A percentile compares a stretch with the other conserved stretches of the same genome.
These are phyloP conservation scores for Fusarium kyushuense DNA, from an alignment of 2,329 filamentous ascomycete genomes.

Conservation along the genomic window DNA sequence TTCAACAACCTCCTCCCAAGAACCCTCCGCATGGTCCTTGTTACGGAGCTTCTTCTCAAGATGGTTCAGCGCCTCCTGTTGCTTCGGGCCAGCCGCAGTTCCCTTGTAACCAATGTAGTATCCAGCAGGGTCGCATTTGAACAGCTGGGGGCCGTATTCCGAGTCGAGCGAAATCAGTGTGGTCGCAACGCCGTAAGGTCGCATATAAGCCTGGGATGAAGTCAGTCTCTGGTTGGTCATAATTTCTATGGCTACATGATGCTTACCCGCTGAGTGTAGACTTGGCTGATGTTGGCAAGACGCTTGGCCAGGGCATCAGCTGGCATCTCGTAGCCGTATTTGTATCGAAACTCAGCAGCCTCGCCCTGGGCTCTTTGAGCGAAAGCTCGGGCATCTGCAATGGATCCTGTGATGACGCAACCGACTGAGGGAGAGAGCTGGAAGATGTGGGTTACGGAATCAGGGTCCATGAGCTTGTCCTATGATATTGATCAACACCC, in stretches of 20 bases:
- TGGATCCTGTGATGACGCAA: slow-evolving; percentile 98
- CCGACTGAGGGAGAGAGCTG: slow-evolving; percentile 95
- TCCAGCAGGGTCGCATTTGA: slow-evolving; percentile 97
- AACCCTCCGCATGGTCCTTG: slow-evolving; percentile 92
- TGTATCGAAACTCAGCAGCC: slow-evolving; percentile 98
- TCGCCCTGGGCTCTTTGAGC: slow-evolving; percentile 94
- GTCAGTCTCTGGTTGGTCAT: slow-evolving; percentile 43
- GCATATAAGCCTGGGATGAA: slow-evolving; percentile 83
- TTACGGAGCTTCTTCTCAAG: slow-evolving; percentile 99
- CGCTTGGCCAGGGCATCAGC: slow-evolving; percentile 97
- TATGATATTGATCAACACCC: slow-evolving; percentile 55
- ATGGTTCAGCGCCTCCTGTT: slow-evolving; percentile 98
- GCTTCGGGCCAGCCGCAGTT: slow-evolving; percentile 95
- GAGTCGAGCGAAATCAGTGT: slow-evolving; percentile 95
- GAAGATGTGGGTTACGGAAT: slow-evolving; percentile 98
- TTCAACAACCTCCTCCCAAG: slow-evolving; percentile 98
- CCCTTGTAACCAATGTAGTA: slow-evolving; percentile 99
- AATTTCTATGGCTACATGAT: slow-evolving; percentile 27
- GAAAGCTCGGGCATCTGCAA: slow-evolving; percentile 94
- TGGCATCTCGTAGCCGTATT: slow-evolving; percentile 99
- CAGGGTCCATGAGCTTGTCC: slow-evolving; percentile 99
- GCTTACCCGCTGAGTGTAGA: slow-evolving; percentile 93
- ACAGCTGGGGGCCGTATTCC: slow-evolving; percentile 92
- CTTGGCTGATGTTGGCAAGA: slow-evolving; percentile 98
- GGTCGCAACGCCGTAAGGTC: slow-evolving; percentile 93